Base-by-base conservation (phyloP, 2,329 filamentous ascomycete genomes). In the Chlorencoelia australis region DNA sequence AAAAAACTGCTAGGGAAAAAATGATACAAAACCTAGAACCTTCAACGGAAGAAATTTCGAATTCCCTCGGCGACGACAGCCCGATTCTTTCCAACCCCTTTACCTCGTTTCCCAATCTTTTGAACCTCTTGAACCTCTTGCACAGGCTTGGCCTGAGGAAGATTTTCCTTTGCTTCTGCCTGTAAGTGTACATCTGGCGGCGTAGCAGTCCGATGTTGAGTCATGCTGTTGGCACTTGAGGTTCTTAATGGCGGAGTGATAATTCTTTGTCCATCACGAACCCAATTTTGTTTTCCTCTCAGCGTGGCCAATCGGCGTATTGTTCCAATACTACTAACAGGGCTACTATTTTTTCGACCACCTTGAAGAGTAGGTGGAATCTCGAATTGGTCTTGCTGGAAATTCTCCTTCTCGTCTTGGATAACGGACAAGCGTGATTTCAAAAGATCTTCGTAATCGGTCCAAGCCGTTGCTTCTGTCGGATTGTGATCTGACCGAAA, bases 11-110 rank as follows among this genome's bases (percentile, higher is more conserved):
- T n/a, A n/a, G n/a, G n/a, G n/a, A n/a, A n/a, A n/a, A n/a, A n/a
- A n/a, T n/a, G n/a, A n/a, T n/a, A n/a, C n/a, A n/a, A n/a, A n/a
- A n/a, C n/a, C n/a, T n/a, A n/a, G n/a, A n/a, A n/a, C n/a, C n/a
- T n/a, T 49, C 32, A 56, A 40, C 52, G 52, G 34, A 56, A 56
- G 27, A 54, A 43, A 33, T 44, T 56, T 14, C 50, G 45, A 30
- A 55, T 43, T 4, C 51, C 46, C 20, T 51, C 50, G 16, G 45
- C 35, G 24, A 54, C 37, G 19, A 48, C 45, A 10, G 30, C 26
- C n/a, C 44, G 49, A 26, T 43, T 46, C 26, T 42, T 48, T 2
- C 43, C 41, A 20, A 34, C 37, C n/a, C 22, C 41, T 31, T 47
- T 53, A 9, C 33, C 39, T 24, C 42, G 49, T 39, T 42, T 51